Base-by-base conservation (phyloP, 305 asterid genomes). In the Lippia alba region DNA sequence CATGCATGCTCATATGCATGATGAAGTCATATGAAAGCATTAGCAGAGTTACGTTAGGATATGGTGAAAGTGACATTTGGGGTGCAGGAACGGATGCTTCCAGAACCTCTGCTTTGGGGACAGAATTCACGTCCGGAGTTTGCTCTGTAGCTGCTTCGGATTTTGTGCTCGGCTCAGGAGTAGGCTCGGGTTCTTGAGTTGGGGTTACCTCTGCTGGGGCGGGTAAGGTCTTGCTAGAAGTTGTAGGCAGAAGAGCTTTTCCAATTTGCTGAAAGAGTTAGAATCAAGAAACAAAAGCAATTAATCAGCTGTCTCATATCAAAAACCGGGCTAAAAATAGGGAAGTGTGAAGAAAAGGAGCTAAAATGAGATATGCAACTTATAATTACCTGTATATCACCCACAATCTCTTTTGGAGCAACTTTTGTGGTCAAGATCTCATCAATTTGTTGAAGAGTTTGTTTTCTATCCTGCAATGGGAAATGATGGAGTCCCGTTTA, bases 61-160 rank as follows among this genome's bases (percentile, higher is more conserved):
- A 94, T 55, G 98, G 99, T 30, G 98, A 94, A 40, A 87, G 97
- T 17, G 98, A 76, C 70, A 85, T 81, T 63, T 92, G 39, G 76
- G 55, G 40, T 72, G 46, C 74, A 48, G 96, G 82, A 53, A 70
- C 69, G 11, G 94, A 70, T 66, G 84, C 89, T 77, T 71, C 67
- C 69, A 80, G 33, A 40, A 75, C 85, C 81, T 87, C 89, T 24
- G 86, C 82, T 55, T 79, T 79, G 61, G 89, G 79, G 64, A 73
- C 87, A 41, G 89, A 85, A 73, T 89, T 92, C 72, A 86, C 76
- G 67, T 75, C 84, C 62, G 85, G 85, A 68, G 76, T 74, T 36
- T 86, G 82, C 67, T 56, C 82, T 24, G 80, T 70, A 48, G 76
- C 88, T 54, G 76, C 83, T 76, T 75, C 85, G 5, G 59, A 81